Evolutionary conservation across 257 asterid species (phyloP).

Genomic region (Solanum microdontum): DNA sequence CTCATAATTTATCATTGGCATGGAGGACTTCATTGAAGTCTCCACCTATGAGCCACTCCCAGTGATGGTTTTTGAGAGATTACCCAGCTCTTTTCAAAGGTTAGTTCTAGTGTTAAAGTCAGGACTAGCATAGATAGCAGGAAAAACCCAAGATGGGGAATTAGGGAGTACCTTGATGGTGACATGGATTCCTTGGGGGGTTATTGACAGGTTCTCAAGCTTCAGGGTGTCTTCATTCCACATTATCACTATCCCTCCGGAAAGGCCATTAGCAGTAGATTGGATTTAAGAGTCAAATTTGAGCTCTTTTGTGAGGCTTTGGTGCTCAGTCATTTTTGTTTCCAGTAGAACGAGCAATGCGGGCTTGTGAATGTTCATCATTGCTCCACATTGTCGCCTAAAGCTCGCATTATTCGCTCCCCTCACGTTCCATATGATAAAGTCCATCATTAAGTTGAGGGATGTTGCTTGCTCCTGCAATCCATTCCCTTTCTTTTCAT

Average conservation of each 20-base stretch:
- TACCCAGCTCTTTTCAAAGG: neutral
- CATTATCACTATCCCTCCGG: fast-evolving
- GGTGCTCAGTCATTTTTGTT: no score
- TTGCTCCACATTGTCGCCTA: neutral
- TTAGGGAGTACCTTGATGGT: neutral
- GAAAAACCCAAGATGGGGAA: neutral
- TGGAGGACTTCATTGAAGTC: no score
- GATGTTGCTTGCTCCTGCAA: no score
- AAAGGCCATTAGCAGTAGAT: fast-evolving
- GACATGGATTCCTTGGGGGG: neutral
- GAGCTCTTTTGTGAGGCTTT: no score
- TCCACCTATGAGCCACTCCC: no score
- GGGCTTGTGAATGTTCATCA: no score
- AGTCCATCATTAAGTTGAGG: neutral
- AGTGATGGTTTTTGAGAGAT: no score
- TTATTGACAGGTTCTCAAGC: no score
- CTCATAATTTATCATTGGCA: no score
- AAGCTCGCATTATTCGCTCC: no score
- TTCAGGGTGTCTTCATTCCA: neutral
- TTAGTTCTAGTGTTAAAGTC: neutral
- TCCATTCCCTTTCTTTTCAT: neutral
- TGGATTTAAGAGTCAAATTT: no score
- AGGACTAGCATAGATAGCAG: neutral
- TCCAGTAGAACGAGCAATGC: no score
- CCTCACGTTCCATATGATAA: neutral